Conservation (phyloP, 495 filamentous ascomycete genomes). For the Cudoniella acicularis region DNA sequence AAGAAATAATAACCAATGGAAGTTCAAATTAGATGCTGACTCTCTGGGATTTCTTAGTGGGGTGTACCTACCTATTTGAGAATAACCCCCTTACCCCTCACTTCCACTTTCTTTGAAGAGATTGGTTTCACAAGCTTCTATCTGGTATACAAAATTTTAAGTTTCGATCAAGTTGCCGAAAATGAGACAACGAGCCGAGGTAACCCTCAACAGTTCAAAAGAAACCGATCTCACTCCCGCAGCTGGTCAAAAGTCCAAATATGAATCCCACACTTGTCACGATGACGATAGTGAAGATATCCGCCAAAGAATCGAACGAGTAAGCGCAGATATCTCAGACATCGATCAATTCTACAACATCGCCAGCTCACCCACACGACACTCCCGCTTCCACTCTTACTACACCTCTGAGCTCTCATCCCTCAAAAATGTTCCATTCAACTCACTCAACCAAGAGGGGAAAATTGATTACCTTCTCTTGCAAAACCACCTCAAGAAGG, state of each 20-base stretch:
- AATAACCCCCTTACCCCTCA: no score
- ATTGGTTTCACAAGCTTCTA: no score
- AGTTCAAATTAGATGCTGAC: no score
- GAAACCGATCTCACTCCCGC: neutral
- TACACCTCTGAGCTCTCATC: conserved; percentile 27
- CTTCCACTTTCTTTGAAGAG: no score
- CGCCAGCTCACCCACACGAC: conserved; percentile 27
- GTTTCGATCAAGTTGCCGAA: neutral
- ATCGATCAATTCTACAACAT: conserved; percentile 35
- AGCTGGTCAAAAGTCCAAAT: neutral
- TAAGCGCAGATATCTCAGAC: conserved; percentile 31
- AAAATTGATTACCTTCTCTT: conserved; percentile 42
- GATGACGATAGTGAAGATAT: conserved; percentile 26
- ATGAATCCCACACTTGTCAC: neutral
- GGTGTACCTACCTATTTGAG: no score
- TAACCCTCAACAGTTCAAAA: neutral
- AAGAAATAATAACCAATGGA: no score
- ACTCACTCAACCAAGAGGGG: conserved; percentile 33
- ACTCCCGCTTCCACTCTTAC: conserved; percentile 26
- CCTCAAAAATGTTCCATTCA: conserved; percentile 29
- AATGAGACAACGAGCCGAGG: neutral
- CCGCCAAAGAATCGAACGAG: conserved; percentile 16
- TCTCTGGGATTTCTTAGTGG: no score
- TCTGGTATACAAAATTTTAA: neutral
- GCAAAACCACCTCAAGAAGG: conserved; percentile 35